These are phyloP conservation scores for Candida anglica DNA, from an alignment of 805 yeast genomes.

Conservation along the genomic window DNA sequence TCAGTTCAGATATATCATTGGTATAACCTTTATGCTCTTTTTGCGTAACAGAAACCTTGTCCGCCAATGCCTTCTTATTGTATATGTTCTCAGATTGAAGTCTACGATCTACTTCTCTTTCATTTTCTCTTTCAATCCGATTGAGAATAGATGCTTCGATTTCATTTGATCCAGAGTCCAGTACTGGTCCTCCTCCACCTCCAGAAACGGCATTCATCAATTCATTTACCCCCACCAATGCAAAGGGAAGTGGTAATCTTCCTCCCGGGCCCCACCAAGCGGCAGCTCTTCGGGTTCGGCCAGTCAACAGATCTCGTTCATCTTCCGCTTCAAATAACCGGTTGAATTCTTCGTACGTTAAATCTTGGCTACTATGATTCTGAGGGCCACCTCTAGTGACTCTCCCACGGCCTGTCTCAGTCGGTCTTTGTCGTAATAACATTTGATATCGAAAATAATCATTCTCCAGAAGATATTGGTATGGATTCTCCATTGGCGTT, in stretches of 20 bases:
- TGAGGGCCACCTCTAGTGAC: too few species aligned
- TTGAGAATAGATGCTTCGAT: constrained; percentile 31
- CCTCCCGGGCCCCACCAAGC: too few species aligned
- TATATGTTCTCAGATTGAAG: constrained; percentile 25
- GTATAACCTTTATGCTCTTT: constrained; percentile 25
- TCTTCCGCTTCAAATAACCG: not conserved
- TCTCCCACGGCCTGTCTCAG: too few species aligned
- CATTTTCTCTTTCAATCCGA: constrained; percentile 38
- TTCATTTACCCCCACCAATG: constrained; percentile 1
- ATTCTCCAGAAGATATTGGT: not conserved
- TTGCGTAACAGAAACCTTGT: constrained; percentile 23
- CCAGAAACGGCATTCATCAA: not conserved
- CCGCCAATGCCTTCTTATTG: constrained; percentile 24
- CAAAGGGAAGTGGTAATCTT: constrained; percentile 1
- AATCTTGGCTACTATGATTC: not conserved
- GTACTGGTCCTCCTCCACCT: not conserved
- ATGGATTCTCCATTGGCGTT: constrained; percentile 3
- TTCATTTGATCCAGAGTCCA: constrained; percentile 5
- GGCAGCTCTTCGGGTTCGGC: not conserved
- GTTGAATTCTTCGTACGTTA: not conserved
- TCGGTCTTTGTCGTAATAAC: not conserved
- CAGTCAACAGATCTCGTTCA: not conserved
- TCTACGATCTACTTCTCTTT: constrained; percentile 28
- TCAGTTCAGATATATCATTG: constrained; percentile 18
- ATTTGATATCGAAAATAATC: not conserved